Percentiles rank a stretch among this genome's conserved stretches.
These are phyloP conservation scores for Phytophthora ramorum DNA, from an alignment of 352 stramenopile species.

Conservation along the genomic window DNA sequence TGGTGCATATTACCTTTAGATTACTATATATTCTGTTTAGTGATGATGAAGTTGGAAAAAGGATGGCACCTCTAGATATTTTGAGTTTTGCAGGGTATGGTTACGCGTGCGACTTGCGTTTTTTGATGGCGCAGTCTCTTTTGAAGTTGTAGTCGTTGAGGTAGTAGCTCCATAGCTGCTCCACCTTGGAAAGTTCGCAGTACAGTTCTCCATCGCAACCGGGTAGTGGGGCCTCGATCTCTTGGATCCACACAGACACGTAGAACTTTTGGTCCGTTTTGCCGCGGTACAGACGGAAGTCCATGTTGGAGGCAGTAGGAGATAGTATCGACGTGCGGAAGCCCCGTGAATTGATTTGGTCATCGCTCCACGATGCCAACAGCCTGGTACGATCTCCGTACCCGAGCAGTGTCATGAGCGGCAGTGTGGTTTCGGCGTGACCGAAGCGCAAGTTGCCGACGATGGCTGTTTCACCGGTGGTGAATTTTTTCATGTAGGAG, in stretches of 20 bases:
- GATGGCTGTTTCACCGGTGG: slow-evolving; percentile 39
- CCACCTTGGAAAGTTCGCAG: slow-evolving; percentile 56
- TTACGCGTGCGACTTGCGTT: too few species aligned
- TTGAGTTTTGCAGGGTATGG: too few species aligned
- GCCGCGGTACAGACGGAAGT: slow-evolving; percentile 66
- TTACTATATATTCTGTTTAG: too few species aligned
- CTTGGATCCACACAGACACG: slow-evolving; percentile 61
- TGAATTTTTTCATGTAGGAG: slow-evolving; percentile 54
- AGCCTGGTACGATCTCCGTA: slow-evolving; percentile 51
- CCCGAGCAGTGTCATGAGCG: slow-evolving; percentile 74
- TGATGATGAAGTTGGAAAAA: too few species aligned
- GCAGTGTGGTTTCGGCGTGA: slow-evolving; percentile 80
- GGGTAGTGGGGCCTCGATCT: slow-evolving; percentile 43
- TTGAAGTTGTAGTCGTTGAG: slow-evolving; percentile 54
- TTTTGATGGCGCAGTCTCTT: slow-evolving; percentile 22
- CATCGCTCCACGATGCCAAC: slow-evolving; percentile 38
- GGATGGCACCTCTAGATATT: too few species aligned
- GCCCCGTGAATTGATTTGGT: slow-evolving; percentile 48
- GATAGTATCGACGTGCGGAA: slow-evolving; percentile 66
- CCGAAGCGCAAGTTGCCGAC: slow-evolving; percentile 65
- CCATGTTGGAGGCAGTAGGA: slow-evolving; percentile 76
- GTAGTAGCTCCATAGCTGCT: slow-evolving; percentile 62
- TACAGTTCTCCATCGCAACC: slow-evolving; percentile 55
- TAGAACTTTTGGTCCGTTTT: slow-evolving; percentile 52
- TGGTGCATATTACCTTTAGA: background rate